Evolutionary conservation across 2,329 filamentous ascomycete species (phyloP).

Genomic region (Chaetomiaceae sp.): DNA sequence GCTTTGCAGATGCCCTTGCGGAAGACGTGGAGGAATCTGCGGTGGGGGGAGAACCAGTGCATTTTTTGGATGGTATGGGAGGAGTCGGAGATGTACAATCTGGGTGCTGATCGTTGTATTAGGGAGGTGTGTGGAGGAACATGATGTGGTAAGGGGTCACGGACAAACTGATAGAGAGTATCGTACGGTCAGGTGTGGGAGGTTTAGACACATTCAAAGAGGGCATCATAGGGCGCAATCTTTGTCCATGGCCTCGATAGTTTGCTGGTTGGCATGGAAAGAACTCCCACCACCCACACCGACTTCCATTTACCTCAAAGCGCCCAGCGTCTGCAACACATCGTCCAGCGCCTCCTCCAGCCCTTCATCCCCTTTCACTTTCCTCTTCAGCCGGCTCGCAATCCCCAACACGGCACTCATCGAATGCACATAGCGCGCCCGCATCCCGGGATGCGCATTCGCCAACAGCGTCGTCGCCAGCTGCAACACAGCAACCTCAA

Average conservation of each 20-base stretch:
- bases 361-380: slow-evolving; percentile 26
- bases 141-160: too few relatives aligned
- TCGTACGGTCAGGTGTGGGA: too few relatives aligned
- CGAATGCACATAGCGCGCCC: slow-evolving; percentile 48
- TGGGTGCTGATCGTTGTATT: too few relatives aligned
- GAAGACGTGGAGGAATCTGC: neutral
- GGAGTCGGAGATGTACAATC: too few relatives aligned
- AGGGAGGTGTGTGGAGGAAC: too few relatives aligned
- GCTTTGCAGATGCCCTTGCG: neutral
- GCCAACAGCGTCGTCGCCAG: slow-evolving; percentile 50
- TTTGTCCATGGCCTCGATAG: too few relatives aligned
- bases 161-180: too few relatives aligned
- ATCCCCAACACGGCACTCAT: slow-evolving; percentile 46
- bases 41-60: neutral
- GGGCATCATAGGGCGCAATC: too few relatives aligned
- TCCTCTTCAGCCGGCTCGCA: slow-evolving; percentile 37
- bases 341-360: slow-evolving; percentile 33
- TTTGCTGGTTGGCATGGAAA: too few relatives aligned
- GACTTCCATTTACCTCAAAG: slow-evolving; percentile 20
- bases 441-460: slow-evolving; percentile 42
- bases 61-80: too few relatives aligned
- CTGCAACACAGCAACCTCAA: slow-evolving; percentile 50
- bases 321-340: slow-evolving; percentile 28
- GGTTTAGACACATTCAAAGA: too few relatives aligned
- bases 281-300: neutral